Conservation (phyloP, 2,329 filamentous ascomycete genomes). For the Monosporascus ibericus region DNA sequence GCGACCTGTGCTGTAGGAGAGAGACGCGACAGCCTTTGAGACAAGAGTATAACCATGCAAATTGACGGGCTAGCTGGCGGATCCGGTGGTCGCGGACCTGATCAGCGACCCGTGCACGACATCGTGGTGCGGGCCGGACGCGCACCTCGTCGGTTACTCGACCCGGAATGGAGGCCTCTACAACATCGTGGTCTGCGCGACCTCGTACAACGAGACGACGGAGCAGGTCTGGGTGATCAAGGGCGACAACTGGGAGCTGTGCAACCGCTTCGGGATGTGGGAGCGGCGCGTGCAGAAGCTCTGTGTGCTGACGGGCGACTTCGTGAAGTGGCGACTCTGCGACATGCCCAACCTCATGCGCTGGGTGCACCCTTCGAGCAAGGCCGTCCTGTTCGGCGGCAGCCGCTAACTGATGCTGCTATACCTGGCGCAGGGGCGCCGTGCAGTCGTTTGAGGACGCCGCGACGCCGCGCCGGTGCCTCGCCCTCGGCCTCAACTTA, state of each 20-base stretch:
- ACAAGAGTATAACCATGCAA: neutral
- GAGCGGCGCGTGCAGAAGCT: conserved; percentile 29
- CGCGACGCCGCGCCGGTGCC: conserved; percentile 21
- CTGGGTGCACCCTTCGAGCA: conserved; percentile 35
- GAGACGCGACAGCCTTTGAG: no score
- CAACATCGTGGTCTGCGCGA: conserved; percentile 28
- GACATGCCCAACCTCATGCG: conserved; percentile 32
- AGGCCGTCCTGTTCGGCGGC: conserved; percentile 36
- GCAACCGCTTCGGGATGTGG: conserved; percentile 28
- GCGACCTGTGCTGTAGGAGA: conserved; percentile 31
- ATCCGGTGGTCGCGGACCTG: conserved; percentile 19
- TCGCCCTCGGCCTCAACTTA: conserved; percentile 3
- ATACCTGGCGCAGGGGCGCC: conserved; percentile 40
- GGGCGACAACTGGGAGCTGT: conserved; percentile 29
- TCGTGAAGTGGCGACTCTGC: conserved; percentile 41
- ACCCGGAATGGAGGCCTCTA: conserved; percentile 26
- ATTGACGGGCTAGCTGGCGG: conserved; percentile 6
- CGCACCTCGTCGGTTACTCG: conserved; percentile 28
- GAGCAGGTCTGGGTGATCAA: conserved; percentile 7
- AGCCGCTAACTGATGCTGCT: conserved; percentile 41
- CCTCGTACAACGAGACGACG: neutral
- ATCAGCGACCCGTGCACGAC: conserved; percentile 23
- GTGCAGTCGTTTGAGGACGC: conserved; percentile 40
- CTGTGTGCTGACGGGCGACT: conserved; percentile 28
- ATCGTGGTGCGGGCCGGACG: conserved; percentile 28